Conservation (phyloP, 2,329 filamentous ascomycete genomes). For the Didymella pinodella region DNA sequence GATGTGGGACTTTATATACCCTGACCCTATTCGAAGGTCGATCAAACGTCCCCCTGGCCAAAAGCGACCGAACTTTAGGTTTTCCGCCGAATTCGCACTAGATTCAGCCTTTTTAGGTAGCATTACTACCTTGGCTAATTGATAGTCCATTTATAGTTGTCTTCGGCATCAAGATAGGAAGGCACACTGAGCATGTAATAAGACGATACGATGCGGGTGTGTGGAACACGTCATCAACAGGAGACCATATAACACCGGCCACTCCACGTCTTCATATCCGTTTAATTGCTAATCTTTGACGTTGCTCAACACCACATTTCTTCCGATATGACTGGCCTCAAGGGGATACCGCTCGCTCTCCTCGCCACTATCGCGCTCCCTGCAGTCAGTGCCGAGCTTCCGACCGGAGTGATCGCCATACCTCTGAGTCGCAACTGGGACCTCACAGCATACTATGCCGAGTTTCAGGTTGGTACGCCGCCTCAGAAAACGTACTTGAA, state of each 20-base stretch:
- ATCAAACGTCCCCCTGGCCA: not conserved
- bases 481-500: not conserved
- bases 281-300: not conserved
- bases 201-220: not conserved
- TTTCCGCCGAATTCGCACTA: not conserved
- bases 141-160: not conserved
- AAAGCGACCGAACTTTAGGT: not conserved
- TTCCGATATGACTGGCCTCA: not conserved
- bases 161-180: not conserved
- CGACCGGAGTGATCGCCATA: not conserved
- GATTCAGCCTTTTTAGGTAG: not conserved
- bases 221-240: not conserved
- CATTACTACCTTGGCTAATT: not conserved
- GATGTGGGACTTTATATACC: not conserved
- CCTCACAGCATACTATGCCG: not conserved
- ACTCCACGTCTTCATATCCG: not conserved
- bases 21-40: not conserved
- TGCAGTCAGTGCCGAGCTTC: not conserved
- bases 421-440: not conserved
- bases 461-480: not conserved
- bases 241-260: not conserved
- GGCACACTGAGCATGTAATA: not conserved
- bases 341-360: not conserved
- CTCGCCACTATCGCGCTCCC: not conserved
- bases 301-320: not conserved